Conservation (phyloP, 2,329 filamentous ascomycete genomes). For the Sphaerulina vaccinii region DNA sequence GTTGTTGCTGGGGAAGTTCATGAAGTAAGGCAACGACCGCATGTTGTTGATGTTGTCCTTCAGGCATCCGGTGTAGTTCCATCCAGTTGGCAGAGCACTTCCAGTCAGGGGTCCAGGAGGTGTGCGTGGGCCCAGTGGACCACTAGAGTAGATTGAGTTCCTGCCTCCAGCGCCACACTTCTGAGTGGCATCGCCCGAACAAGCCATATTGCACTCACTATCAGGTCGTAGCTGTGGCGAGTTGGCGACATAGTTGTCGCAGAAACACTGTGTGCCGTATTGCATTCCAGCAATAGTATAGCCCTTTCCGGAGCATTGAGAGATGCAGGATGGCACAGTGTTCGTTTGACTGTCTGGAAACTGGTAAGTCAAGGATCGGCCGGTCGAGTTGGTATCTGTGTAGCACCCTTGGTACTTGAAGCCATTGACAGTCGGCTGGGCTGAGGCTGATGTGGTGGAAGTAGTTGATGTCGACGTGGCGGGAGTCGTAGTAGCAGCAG, state of each 20-base stretch:
- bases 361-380: constrained; percentile 21
- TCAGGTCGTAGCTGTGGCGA: constrained; percentile 26
- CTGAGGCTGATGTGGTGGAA: no score
- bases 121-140: constrained; percentile 22
- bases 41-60: constrained; percentile 28
- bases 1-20: constrained; percentile 28
- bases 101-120: constrained; percentile 19
- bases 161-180: constrained; percentile 34
- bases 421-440: constrained; percentile 24
- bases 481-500: no score
- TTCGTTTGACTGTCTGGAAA: constrained; percentile 21
- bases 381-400: constrained; percentile 27
- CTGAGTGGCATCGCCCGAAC: constrained; percentile 31
- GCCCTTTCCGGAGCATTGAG: constrained; percentile 30
- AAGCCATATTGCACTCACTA: constrained; percentile 34
- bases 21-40: constrained; percentile 25
- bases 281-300: constrained; percentile 38
- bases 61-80: constrained; percentile 33
- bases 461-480: no score
- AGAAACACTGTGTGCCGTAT: constrained; percentile 37
- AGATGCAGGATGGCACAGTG: constrained; percentile 32
- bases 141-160: constrained; percentile 33
- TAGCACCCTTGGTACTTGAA: constrained; percentile 31
- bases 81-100: constrained; percentile 25
- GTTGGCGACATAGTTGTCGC: constrained; percentile 33